A percentile compares a stretch with the other conserved stretches of the same genome.
These are phyloP conservation scores for maize (Zea mays) DNA, from an alignment of 176 grass and related monocot genomes.

Conservation along the genomic window Zm-B73-REFERENCE-NAM-5.0 NC_050100.1:224034001-224034500, in stretches of 20 bases:
- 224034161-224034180: slow-evolving; percentile 32
- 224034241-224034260: slow-evolving; percentile 46
- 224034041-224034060: not conserved
- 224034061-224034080: not conserved
- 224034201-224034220: slow-evolving; percentile 46
- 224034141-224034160: slow-evolving; percentile 33
- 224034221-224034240: slow-evolving; percentile 38
- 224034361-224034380: not conserved
- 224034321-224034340: not conserved
- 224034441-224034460: not conserved
- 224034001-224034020: not conserved
- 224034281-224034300: not conserved
- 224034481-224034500: not conserved
- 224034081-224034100: slow-evolving; percentile 49
- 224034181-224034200: slow-evolving; percentile 49
- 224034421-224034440: not conserved
- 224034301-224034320: too few relatives aligned
- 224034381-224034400: not conserved
- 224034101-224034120: slow-evolving; percentile 80
- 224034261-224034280: slow-evolving; percentile 47
- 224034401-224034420: not conserved
- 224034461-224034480: not conserved
- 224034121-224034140: slow-evolving; percentile 42
- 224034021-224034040: not conserved
- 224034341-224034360: not conserved